phyloP scores from a whole-genome alignment of 2,329 filamentous ascomycete species.

The Sclerotinia nivalis region DNA sequence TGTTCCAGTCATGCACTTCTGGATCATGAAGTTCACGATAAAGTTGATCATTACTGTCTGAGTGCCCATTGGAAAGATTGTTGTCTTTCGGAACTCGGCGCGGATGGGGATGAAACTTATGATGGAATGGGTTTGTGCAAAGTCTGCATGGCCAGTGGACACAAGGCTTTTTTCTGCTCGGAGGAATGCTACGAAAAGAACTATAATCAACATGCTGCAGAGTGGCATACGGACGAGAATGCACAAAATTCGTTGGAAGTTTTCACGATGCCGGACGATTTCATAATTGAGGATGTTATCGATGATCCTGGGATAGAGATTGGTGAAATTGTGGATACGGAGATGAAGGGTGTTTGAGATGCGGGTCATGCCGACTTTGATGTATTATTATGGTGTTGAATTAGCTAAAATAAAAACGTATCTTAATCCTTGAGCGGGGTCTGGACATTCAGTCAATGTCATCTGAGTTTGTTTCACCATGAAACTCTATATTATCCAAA shows the following conservation, averaged over 20 bases:
- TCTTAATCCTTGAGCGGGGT: background rate
- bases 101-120: background rate
- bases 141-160: constrained; percentile 14
- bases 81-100: background rate
- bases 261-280: constrained; percentile 4
- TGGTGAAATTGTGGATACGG: constrained; percentile 14
- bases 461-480: background rate
- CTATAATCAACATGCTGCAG: constrained; percentile 11
- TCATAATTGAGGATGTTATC: constrained; percentile 2
- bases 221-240: constrained; percentile 18
- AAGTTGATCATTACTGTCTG: constrained; percentile 4
- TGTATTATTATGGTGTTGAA: constrained; percentile 4
- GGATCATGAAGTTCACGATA: constrained; percentile 11
- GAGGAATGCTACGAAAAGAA: constrained; percentile 13
- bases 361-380: too few relatives aligned
- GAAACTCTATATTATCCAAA: background rate
- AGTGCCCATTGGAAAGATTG: constrained; percentile 17
- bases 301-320: constrained; percentile 10
- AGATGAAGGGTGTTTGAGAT: constrained; percentile 4
- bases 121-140: constrained; percentile 12
- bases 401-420: background rate
- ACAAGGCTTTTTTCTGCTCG: constrained; percentile 14
- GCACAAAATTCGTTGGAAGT: constrained; percentile 6
- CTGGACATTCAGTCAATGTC: background rate
- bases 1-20: constrained; percentile 33